A percentile compares a stretch with the other conserved stretches of the same genome.
Conservation (phyloP, 1,284 basidiomycete genomes). For the Thecaphora thlaspeos region DNA sequence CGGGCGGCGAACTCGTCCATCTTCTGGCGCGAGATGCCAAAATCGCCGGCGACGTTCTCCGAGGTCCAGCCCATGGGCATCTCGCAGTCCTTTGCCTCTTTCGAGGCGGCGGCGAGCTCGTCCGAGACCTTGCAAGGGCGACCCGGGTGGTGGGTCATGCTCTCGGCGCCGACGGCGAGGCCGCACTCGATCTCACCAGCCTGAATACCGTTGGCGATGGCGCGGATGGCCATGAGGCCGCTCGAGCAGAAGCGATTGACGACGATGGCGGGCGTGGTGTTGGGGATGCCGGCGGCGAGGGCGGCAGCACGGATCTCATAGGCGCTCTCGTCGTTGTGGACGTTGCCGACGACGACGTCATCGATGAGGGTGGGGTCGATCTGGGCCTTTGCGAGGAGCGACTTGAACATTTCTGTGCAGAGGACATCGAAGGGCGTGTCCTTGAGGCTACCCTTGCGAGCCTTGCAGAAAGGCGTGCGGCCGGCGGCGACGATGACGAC, state of each 20-base stretch:
- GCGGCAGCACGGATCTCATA: conserved; percentile 64
- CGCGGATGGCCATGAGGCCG: conserved; percentile 79
- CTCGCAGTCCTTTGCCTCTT: conserved; percentile 48
- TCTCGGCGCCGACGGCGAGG: conserved; percentile 78
- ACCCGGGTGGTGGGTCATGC: conserved; percentile 63
- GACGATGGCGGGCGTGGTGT: conserved; percentile 71
- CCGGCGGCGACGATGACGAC: conserved; percentile 78
- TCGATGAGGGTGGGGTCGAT: conserved; percentile 71
- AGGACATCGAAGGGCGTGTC: conserved; percentile 63
- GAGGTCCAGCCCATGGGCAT: conserved; percentile 87
- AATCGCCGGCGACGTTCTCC: conserved; percentile 70
- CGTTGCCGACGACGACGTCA: conserved; percentile 71
- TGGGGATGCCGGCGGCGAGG: conserved; percentile 77
- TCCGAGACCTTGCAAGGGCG: conserved; percentile 28
- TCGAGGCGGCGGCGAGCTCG: conserved; percentile 26
- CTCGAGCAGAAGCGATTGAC: conserved; percentile 63
- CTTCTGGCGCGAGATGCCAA: conserved; percentile 74
- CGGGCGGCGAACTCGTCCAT: conserved; percentile 83
- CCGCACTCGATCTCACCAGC: conserved; percentile 81
- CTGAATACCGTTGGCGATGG: conserved; percentile 76
- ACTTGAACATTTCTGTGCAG: conserved; percentile 59
- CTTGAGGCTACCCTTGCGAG: conserved; percentile 76
- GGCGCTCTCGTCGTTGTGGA: conserved; percentile 38
- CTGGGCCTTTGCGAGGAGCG: conserved; percentile 66
- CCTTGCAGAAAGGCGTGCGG: conserved; percentile 73